Base-by-base conservation (phyloP, 306 rosid species). In the Trifolium repens region DNA sequence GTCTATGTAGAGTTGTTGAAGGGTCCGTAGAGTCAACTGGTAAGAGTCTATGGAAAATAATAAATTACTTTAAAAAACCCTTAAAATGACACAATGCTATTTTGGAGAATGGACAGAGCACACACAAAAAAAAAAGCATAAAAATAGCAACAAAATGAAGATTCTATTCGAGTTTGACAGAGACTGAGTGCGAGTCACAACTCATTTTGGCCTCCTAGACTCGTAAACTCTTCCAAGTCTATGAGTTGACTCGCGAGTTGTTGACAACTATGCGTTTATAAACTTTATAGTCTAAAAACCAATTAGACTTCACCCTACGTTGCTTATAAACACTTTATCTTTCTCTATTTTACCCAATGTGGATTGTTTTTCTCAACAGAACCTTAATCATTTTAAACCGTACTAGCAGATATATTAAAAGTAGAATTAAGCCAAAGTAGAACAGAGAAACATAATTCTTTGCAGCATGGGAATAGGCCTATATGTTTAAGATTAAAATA, bases 381-480 rank as follows among this genome's bases (percentile, higher is more conserved):
- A 46, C n/a, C 7, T 4, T 52, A 52, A 52, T 16, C 58, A 52
- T 16, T 8, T 9, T 16, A n/a, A 10, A 5, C 6, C 52, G 4
- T 49, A 17, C 19, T 17, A 64, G 9, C 16, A 37, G 13, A 35
- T 11, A 14, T 17, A 50, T 7, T 13, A 75, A 63, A 75, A 17
- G 16, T 74, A 59, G 3, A 10, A 74, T 35, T 35, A 63, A 74
- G 63, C 49, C 69, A 62, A 34, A 63, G 52, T 22, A 44, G 24
- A 73, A 66, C 73, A 9, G 15, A 35, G 69, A 82, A 68, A 50
- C 37, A 74, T 5, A 62, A 52, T 2, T 32, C 62, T 83, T 50
- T 40, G 47, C 66, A 67, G 65, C 49, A 72, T 40, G 43, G 55
- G 24, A 4, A 46, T 46, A 15, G 4, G 52, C 16, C 16, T 46